These are phyloP conservation scores for Zygosaccharomyces bisporus DNA, from an alignment of 805 yeast species.

Conservation along the genomic window DNA sequence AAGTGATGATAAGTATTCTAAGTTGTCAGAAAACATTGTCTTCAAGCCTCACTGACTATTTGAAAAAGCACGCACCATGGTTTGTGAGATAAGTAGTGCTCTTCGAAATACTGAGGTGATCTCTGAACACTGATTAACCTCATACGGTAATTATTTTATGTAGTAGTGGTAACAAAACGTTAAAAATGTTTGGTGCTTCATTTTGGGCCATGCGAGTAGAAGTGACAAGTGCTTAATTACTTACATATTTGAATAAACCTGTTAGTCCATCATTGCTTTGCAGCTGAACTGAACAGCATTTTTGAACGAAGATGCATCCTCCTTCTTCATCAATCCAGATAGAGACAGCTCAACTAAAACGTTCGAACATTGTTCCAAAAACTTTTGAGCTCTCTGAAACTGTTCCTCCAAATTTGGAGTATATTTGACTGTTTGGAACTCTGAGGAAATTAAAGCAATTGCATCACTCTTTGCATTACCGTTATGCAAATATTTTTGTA, in stretches of 20 bases:
- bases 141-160: no score
- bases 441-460: slow-evolving; percentile 26
- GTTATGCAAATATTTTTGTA: slow-evolving; percentile 36
- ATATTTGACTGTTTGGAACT: slow-evolving; percentile 31
- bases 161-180: no score
- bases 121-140: no score
- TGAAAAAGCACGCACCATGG: no score
- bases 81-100: no score
- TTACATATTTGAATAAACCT: slow-evolving; percentile 6
- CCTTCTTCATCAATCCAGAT: slow-evolving; percentile 20
- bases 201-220: no score
- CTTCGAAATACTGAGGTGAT: no score
- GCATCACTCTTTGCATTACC: slow-evolving; percentile 35
- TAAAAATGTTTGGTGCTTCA: neutral
- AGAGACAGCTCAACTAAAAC: slow-evolving; percentile 21
- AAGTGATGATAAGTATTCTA: no score
- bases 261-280: slow-evolving; percentile 16
- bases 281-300: slow-evolving; percentile 27
- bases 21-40: no score
- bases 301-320: slow-evolving; percentile 22
- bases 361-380: slow-evolving; percentile 19
- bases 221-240: slow-evolving; percentile 9
- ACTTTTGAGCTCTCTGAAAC: slow-evolving; percentile 23
- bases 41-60: no score
- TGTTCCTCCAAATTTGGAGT: slow-evolving; percentile 31